Evolutionary conservation across 169 alveolate genomes (phyloP).

Genomic region (Perkinsus olseni): DNA sequence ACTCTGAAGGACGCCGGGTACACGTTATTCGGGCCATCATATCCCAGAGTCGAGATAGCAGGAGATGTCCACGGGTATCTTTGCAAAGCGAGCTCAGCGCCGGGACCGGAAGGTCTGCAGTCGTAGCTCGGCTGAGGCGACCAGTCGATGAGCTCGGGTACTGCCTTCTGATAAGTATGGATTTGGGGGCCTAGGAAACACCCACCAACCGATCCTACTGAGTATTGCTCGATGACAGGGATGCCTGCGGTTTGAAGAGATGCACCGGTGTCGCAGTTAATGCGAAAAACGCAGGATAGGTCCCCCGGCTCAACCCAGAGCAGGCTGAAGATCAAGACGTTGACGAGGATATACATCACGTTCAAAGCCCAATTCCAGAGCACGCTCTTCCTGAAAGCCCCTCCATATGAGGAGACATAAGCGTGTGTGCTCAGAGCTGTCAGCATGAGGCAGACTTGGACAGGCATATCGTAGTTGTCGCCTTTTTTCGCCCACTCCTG

Average conservation of each 20-base stretch:
- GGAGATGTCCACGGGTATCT: background rate
- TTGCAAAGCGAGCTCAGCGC: background rate
- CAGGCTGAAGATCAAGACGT: conserved; percentile 38
- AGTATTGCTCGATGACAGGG: too few relatives aligned
- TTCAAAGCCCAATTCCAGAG: conserved; percentile 53
- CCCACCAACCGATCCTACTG: too few relatives aligned
- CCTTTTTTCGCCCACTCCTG: conserved; percentile 33
- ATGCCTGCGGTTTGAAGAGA: conserved; percentile 24
- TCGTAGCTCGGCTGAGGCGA: too few relatives aligned
- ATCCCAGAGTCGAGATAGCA: background rate
- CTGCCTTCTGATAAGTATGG: too few relatives aligned
- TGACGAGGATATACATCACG: background rate
- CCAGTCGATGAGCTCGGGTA: too few relatives aligned
- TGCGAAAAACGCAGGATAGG: conserved; percentile 70
- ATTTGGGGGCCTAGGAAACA: too few relatives aligned
- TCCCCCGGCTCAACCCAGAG: conserved; percentile 62
- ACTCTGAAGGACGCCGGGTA: background rate
- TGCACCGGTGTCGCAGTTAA: conserved; percentile 69
- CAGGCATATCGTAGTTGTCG: conserved; percentile 69
- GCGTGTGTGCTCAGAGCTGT: conserved; percentile 67
- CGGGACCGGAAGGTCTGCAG: background rate
- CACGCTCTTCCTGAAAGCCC: conserved; percentile 55
- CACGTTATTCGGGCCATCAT: background rate
- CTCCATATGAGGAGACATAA: conserved; percentile 61
- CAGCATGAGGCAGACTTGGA: conserved; percentile 62